Evolutionary conservation across 352 stramenopile species (phyloP).

Genomic region (Phytopythium mirpurense): DNA sequence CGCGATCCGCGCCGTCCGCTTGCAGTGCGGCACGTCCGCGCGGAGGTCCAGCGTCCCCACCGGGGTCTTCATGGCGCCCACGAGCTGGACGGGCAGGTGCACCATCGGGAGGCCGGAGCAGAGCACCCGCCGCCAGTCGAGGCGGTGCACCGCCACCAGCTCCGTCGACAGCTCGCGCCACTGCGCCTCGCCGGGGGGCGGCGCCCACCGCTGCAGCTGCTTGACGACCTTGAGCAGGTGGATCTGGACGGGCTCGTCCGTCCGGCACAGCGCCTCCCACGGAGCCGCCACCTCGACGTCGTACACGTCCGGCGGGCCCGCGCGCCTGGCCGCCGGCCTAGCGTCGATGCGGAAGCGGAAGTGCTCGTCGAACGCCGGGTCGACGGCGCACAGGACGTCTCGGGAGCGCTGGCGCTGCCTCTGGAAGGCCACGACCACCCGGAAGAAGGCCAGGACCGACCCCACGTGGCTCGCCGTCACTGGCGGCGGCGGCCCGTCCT

Average conservation of each 20-base stretch:
- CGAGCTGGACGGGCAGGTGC: conserved; percentile 57
- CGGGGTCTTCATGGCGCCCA: conserved; percentile 65
- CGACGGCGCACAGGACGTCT: conserved; percentile 44
- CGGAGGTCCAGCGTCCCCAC: conserved; percentile 67
- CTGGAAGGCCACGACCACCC: conserved; percentile 48
- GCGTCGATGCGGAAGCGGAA: conserved; percentile 56
- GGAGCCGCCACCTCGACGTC: conserved; percentile 54
- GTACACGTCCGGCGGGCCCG: conserved; percentile 22
- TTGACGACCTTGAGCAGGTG: conserved; percentile 61
- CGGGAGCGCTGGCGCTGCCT: conserved; percentile 37
- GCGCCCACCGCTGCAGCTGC: conserved; percentile 26
- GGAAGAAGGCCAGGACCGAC: conserved; percentile 45
- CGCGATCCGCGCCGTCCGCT: conserved; percentile 32
- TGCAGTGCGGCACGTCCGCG: conserved; percentile 55
- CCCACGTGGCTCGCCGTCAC: conserved; percentile 29
- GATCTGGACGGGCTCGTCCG: conserved; percentile 58
- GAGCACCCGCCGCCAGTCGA: conserved; percentile 80
- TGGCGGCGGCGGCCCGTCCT: conserved; percentile 10
- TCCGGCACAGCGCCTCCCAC: conserved; percentile 63
- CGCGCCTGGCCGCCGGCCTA: background rate
- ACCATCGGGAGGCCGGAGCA: conserved; percentile 64
- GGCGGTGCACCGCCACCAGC: conserved; percentile 51
- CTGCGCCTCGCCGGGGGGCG: background rate
- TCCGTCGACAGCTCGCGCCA: conserved; percentile 53
- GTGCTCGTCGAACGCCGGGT: conserved; percentile 66